Conservation (phyloP, 2,329 filamentous ascomycete genomes). For the Epicoccum nigrum region DNA sequence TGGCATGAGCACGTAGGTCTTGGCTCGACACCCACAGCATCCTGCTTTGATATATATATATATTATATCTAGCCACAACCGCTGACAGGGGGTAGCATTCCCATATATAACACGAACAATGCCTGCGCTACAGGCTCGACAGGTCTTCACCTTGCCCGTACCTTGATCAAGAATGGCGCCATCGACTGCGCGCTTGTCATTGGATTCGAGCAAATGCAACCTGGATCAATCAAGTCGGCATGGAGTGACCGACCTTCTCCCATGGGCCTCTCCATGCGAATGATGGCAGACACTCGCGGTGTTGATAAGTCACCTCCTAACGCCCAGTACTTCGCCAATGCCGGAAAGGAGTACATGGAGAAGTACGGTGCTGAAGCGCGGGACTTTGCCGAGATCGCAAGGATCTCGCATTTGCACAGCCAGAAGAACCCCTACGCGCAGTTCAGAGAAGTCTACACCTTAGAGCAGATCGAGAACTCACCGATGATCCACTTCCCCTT, state of each 20-base stretch:
- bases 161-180: slow-evolving; percentile 75
- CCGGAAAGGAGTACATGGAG: slow-evolving; percentile 91
- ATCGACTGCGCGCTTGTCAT: slow-evolving; percentile 89
- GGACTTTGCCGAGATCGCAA: slow-evolving; percentile 92
- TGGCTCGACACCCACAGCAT: not conserved
- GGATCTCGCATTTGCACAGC: slow-evolving; percentile 89
- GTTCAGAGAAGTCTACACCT: slow-evolving; percentile 87
- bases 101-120: slow-evolving; percentile 98
- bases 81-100: slow-evolving; percentile 62
- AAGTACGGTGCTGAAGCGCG: slow-evolving; percentile 82
- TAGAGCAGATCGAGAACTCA: slow-evolving; percentile 77
- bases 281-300: slow-evolving; percentile 84
- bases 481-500: slow-evolving; percentile 82
- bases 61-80: not conserved
- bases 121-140: slow-evolving; percentile 94
- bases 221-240: slow-evolving; percentile 77
- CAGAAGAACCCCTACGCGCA: slow-evolving; percentile 92
- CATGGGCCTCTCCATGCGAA: slow-evolving; percentile 71
- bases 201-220: slow-evolving; percentile 97
- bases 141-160: slow-evolving; percentile 80
- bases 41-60: not conserved
- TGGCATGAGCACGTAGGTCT: slow-evolving; percentile 73
- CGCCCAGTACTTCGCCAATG: slow-evolving; percentile 94
- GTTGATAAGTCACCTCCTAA: slow-evolving; percentile 79
- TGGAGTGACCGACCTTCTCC: slow-evolving; percentile 85